Evolutionary conservation across 108 stramenopile genomes (phyloP), one percentile per base, ranked within the genome.

Genomic region (Cylindrotheca closterium): DNA sequence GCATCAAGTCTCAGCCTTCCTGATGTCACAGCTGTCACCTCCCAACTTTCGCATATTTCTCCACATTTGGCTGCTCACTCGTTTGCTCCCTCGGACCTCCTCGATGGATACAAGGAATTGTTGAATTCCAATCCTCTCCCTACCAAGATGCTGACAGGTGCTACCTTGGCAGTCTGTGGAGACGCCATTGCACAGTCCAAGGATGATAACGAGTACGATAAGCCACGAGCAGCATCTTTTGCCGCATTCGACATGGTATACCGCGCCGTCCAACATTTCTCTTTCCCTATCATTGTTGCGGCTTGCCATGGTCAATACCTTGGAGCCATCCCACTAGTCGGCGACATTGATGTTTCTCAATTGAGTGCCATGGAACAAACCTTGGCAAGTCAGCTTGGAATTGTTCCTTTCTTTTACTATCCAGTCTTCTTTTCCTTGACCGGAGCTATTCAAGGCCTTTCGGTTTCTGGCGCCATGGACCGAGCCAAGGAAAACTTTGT

Each of bases 91-190:
- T 42, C 69, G 60, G 67, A 69, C 47, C 52, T 72, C 12, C 51
- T 79, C 19, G 25, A 54, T 24, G 47, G 50, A 1, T 86, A 86
- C 64, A 82, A 74, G 61, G 28, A 78, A 17, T 27, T 58, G 1
- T 68, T 86, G 19, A 47, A 47, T 10, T 12, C 34, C 5, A 57
- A 89, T 67, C 88, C 88, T 0, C 58, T 89, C 3, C 60, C 59
- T 18, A 89, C 88, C 34, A 89, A 89, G 71, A 83, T 89, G 79
- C 22, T 79, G 18, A 89, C 88, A 0, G 88, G 88, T 15, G 82
- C 73, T 1, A 64, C 63, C 34, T 55, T 87, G 19, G 86, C 86
- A 0, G 64, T 70, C 1, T 67, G 60, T 10, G 86, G 86, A 1
- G 86, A 87, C 60, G 80, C 82, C 24, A 74, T 87, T 58, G 86